Percentiles rank a stretch among this genome's conserved stretches.
phyloP scores from a whole-genome alignment of 352 stramenopile genomes.

The Globisporangium spiculum region DNA sequence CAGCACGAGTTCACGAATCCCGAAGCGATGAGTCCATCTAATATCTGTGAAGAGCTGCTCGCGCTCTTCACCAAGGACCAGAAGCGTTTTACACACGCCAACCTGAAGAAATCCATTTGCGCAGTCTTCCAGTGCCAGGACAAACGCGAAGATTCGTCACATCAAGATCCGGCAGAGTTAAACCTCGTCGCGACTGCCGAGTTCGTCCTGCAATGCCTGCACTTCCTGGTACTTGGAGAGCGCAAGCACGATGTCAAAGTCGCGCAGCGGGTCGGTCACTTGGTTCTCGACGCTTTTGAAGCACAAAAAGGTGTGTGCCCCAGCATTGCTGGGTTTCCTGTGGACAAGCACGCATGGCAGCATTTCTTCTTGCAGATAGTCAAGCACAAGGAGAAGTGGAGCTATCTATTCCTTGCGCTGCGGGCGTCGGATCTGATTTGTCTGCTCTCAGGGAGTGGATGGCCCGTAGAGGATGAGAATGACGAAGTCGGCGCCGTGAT shows the following conservation, averaged over 20 bases:
- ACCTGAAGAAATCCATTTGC: conserved; percentile 40
- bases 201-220: conserved; percentile 24
- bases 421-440: conserved; percentile 32
- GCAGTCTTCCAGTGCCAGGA: conserved; percentile 26
- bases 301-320: conserved; percentile 6
- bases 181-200: neutral
- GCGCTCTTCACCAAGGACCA: conserved; percentile 21
- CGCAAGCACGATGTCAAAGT: conserved; percentile 28
- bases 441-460: neutral
- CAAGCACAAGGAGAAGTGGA: conserved; percentile 28
- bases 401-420: conserved; percentile 45
- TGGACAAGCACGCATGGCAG: conserved; percentile 1
- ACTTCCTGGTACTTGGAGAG: conserved; percentile 18
- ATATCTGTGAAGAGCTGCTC: conserved; percentile 34
- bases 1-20: conserved; percentile 33
- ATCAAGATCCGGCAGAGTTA: neutral
- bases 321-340: neutral
- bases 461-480: conserved; percentile 6
- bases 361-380: conserved; percentile 28
- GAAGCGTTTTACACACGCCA: conserved; percentile 29
- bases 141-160: neutral
- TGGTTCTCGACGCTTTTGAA: conserved; percentile 60
- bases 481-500: conserved; percentile 18
- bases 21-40: conserved; percentile 19
- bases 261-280: conserved; percentile 47